Conservation (phyloP, 1,284 basidiomycete genomes). For the Ceratobasidium theobromae region DNA sequence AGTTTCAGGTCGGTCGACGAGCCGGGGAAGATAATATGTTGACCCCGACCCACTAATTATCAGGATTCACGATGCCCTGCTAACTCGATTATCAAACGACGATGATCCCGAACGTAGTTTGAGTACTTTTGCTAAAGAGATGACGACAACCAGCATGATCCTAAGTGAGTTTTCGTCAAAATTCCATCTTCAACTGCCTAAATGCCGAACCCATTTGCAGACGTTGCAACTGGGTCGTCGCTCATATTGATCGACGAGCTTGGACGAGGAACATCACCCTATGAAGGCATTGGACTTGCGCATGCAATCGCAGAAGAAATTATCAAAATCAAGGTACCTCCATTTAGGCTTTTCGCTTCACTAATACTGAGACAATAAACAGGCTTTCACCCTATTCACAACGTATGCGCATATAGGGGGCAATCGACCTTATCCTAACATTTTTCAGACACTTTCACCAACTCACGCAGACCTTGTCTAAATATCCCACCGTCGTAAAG, state of each 20-base stretch:
- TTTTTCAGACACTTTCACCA: constrained; percentile 67
- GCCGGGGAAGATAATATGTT: background rate
- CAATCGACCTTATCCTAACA: background rate
- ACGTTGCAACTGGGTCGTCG: constrained; percentile 69
- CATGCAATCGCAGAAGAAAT: constrained; percentile 91
- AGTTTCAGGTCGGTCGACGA: constrained; percentile 61
- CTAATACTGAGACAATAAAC: background rate
- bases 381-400: constrained; percentile 87
- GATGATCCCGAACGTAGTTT: constrained; percentile 84
- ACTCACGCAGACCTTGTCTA: constrained; percentile 65
- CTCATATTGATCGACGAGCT: constrained; percentile 90
- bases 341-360: background rate
- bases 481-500: constrained; percentile 73
- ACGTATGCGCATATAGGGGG: constrained; percentile 54
- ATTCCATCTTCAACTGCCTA: background rate
- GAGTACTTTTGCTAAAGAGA: constrained; percentile 92
- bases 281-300: constrained; percentile 85
- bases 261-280: constrained; percentile 81
- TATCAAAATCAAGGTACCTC: constrained; percentile 64
- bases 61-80: constrained; percentile 77
- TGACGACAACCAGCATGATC: constrained; percentile 88
- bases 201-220: constrained; percentile 45
- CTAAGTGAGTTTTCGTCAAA: constrained; percentile 52
- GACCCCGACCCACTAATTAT: constrained; percentile 27
- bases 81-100: constrained; percentile 89